Base-by-base conservation (phyloP, 108 stramenopile genomes). In the Epipyxis sp. region DNA sequence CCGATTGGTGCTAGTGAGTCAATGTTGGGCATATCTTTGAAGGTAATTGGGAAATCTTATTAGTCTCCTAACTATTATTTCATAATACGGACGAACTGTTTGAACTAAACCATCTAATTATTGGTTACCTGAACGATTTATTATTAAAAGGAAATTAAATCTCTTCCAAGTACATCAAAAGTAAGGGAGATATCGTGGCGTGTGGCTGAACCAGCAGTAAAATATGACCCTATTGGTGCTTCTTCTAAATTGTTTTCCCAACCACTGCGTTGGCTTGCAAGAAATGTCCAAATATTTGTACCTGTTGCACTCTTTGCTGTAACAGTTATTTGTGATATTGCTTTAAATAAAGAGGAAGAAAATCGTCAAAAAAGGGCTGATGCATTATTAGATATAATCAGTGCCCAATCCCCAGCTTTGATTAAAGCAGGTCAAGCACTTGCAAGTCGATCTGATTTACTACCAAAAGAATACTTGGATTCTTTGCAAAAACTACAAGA, bases 401-500 rank as follows among this genome's bases (percentile, higher is more conserved):
- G 85, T 37, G 82, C 86, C 2, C 80, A 95, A 41, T 94, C 94
- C 35, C 96, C 96, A 1, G 96, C 94, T 57, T 91, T 97, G 57
- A 95, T 97, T 79, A 97, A 95, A 82, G 92, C 34, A 40, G 46
- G 95, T 20, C 94, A 97, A 84, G 96, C 96, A 1, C 78, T 97
- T 37, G 84, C 94, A 45, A 88, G 87, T 43, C 85, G 96, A 72
- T 91, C 96, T 0, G 96, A 97, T 81, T 87, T 97, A 67, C 79
- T 97, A 30, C 96, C 96, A 25, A 81, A 82, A 16, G 94, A 94
- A 81, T 97, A 97, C 79, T 77, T 97, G 80, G 91, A 93, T 50
- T 93, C 95, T 76, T 85, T 97, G 69, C 96, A 97, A 85, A 93
- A 94, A 68, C 79, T 97, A 44, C 96, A 97, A 79, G 96, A 97